phyloP scores from a whole-genome alignment of 1,284 basidiomycete species.

The Mycena citricolor region DNA sequence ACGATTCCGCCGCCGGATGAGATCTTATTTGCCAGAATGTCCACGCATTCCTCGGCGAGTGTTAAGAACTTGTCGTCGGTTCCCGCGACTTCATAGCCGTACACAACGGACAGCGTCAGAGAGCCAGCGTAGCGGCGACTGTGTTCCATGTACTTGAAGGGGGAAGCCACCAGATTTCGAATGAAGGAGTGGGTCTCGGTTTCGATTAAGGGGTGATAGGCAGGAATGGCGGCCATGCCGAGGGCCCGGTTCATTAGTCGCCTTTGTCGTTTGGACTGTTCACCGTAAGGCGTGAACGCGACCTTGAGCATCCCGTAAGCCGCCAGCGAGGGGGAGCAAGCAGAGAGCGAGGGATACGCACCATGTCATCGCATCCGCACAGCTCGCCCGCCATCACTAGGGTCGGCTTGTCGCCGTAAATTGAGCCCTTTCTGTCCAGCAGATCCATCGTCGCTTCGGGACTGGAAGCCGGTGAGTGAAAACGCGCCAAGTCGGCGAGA shows the following conservation, averaged over 20 bases:
- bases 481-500: no score
- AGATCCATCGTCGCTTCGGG: constrained; percentile 58
- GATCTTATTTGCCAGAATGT: constrained; percentile 58
- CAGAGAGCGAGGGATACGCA: constrained; percentile 29
- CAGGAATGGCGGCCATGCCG: constrained; percentile 46
- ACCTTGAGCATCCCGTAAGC: constrained; percentile 37
- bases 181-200: constrained; percentile 53
- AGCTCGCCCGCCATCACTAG: constrained; percentile 67
- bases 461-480: constrained; percentile 44
- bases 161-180: constrained; percentile 43
- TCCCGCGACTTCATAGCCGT: constrained; percentile 57
- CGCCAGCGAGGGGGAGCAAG: constrained; percentile 8
- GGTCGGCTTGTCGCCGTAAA: constrained; percentile 71
- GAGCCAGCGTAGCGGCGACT: constrained; percentile 59
- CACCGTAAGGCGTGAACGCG: constrained; percentile 67
- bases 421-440: constrained; percentile 63
- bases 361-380: constrained; percentile 73
- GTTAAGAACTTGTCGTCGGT: constrained; percentile 55
- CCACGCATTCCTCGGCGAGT: constrained; percentile 62
- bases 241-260: constrained; percentile 65
- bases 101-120: constrained; percentile 60
- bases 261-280: constrained; percentile 62
- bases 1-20: constrained; percentile 58
- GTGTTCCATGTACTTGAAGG: constrained; percentile 42
- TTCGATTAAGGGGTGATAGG: constrained; percentile 59